Evolutionary conservation across 345 rosid species (phyloP).

Genomic region (Camelina laxa): DNA sequence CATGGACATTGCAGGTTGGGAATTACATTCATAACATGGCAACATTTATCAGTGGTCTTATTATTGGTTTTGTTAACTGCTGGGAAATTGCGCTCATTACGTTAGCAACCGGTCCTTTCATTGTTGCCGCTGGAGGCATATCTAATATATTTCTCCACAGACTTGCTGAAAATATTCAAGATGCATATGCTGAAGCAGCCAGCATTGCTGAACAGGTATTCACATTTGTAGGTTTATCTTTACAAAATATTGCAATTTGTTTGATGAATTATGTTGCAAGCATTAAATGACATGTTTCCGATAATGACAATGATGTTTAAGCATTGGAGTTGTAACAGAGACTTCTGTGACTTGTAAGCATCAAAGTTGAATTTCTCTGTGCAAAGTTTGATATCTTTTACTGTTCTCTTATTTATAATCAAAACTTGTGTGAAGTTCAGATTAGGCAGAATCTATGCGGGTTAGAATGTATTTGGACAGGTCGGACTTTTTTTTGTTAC

Average conservation of each 20-base stretch:
- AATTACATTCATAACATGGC: conserved; percentile 99
- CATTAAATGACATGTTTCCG: conserved; percentile 11
- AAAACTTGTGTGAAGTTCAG: conserved; percentile 1
- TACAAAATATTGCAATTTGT: conserved; percentile 5
- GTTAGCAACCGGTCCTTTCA: conserved; percentile 96
- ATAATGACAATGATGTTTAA: conserved; percentile 28
- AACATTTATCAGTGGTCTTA: conserved; percentile 92
- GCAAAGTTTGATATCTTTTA: conserved; percentile 14
- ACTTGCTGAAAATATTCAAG: conserved; percentile 99
- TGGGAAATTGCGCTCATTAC: conserved; percentile 98
- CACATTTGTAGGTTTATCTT: conserved; percentile 6
- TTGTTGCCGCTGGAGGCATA: conserved; percentile 99
- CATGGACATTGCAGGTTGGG: conserved; percentile 72
- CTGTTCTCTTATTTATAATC: conserved; percentile 4
- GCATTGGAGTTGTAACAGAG: conserved; percentile 10
- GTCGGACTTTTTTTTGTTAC: conserved; percentile 7
- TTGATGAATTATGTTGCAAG: conserved; percentile 17
- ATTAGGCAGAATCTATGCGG: conserved; percentile 28
- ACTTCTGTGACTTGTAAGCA: conserved; percentile 18
- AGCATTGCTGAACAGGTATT: conserved; percentile 97
- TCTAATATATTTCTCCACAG: conserved; percentile 97
- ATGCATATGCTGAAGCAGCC: conserved; percentile 99
- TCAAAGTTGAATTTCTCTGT: conserved; percentile 9
- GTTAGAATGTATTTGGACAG: conserved; percentile 18
- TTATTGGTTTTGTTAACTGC: conserved; percentile 89